Evolutionary conservation across 2,329 filamentous ascomycete species (phyloP).

Genomic region (Pseudogymnoascus sp.): DNA sequence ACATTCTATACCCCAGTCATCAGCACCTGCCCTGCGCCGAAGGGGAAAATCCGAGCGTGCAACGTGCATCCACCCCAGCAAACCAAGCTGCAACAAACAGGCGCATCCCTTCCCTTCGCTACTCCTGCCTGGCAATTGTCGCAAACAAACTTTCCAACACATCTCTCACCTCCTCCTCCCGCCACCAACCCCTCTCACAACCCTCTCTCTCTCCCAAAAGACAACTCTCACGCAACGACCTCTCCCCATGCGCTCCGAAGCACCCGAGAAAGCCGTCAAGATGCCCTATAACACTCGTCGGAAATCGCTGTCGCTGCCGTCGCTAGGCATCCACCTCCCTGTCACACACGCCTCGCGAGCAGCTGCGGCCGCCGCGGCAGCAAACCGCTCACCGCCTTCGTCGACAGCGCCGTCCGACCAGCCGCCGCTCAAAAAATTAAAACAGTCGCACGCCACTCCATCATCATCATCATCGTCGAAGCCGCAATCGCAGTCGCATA

Average conservation of each 20-base stretch:
- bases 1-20: neutral
- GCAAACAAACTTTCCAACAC: conserved; percentile 1
- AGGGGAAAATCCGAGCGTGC: conserved; percentile 6
- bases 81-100: conserved; percentile 4
- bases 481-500: conserved; percentile 38
- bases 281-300: conserved; percentile 97
- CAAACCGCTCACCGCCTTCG: conserved; percentile 28
- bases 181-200: conserved; percentile 5
- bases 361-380: conserved; percentile 26
- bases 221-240: neutral
- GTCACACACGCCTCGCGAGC: conserved; percentile 53
- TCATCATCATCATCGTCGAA: conserved; percentile 27
- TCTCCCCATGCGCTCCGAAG: conserved; percentile 1
- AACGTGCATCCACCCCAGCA: conserved; percentile 5
- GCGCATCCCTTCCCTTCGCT: neutral
- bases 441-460: conserved; percentile 61
- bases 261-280: conserved; percentile 11
- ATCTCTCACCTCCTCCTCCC: neutral
- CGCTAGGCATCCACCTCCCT: conserved; percentile 83
- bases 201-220: neutral
- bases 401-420: conserved; percentile 25
- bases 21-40: neutral
- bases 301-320: conserved; percentile 88
- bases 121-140: neutral
- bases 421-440: conserved; percentile 59